Evolutionary conservation across 768 basidiomycete genomes (phyloP), one percentile per base, ranked within the genome.

Genomic region (Leccinum variicolor): DNA sequence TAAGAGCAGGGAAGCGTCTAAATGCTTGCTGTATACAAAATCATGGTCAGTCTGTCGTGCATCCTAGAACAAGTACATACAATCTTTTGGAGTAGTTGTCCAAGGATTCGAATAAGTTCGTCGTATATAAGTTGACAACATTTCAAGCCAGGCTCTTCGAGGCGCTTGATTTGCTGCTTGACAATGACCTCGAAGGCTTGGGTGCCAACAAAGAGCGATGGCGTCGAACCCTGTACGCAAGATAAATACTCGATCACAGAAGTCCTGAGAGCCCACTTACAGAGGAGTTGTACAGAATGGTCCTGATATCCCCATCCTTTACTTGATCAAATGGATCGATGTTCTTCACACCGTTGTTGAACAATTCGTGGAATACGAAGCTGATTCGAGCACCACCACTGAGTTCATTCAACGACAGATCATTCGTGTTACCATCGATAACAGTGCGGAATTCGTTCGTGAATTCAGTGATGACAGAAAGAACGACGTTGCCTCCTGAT

Each of bases 261-360:
- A 25, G 49, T 6, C 29, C 21, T 54, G 23, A 47, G n/a, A 26
- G 10, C 23, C 28, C 31, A 81, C 89, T 65, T 62, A 93, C 93
- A 31, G 96, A 96, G 54, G 97, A 98, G 76, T 99, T 99, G 79
- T 99, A 99, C 55, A 98, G 73, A 64, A 98, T 89, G 1, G 86
- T 94, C 53, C 97, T 82, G 71, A 99, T 98, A 74, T 99, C 97
- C 45, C 95, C 93, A 71, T 99, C 97, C 75, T 98, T 97, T 63
- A 97, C 93, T 76, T 97, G 94, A 72, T 99, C 97, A 64, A 98
- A 99, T 1, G 97, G 97, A 79, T 99, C 97, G 69, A 98, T 95
- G 60, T 79, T 84, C 79, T 88, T 94, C 73, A 99, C 84, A 59
- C 97, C 97, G 68, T 90, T 95, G 76, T 95, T 97, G 83, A 91